phyloP scores from a whole-genome alignment of 2,329 filamentous ascomycete species.

The Aureobasidium pullulans region DNA sequence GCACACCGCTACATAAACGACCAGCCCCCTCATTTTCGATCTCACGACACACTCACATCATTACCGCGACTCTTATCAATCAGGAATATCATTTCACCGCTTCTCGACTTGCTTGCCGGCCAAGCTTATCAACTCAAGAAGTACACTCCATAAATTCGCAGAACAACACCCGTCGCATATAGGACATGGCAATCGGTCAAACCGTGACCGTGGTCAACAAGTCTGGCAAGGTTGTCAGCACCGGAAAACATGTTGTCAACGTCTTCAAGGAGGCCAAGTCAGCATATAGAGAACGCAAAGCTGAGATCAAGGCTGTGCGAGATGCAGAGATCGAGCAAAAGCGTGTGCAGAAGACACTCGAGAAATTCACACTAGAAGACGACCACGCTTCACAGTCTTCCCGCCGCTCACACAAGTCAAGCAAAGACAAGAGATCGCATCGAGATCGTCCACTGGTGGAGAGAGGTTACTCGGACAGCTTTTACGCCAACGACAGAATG shows the following conservation, averaged over 20 bases:
- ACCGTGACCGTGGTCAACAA: conserved; percentile 86
- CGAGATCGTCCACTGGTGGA: conserved; percentile 31
- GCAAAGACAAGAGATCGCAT: neutral
- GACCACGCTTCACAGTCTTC: conserved; percentile 26
- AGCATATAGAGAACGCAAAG: conserved; percentile 82
- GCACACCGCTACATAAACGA: conserved; percentile 13
- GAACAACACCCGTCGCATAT: neutral
- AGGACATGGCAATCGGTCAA: conserved; percentile 44
- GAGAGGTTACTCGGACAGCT: conserved; percentile 39
- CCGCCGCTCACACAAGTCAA: conserved; percentile 15
- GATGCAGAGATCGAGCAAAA: conserved; percentile 52
- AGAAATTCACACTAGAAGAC: conserved; percentile 18
- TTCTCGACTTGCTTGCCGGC: conserved; percentile 1
- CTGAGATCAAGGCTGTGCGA: conserved; percentile 66
- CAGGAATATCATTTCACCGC: neutral
- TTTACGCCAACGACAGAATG: conserved; percentile 34
- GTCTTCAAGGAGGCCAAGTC: conserved; percentile 89
- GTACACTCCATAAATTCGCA: neutral
- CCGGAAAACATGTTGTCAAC: conserved; percentile 78
- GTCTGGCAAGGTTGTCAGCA: conserved; percentile 85
- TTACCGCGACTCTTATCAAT: neutral
- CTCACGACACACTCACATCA: neutral
- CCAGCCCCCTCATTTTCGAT: conserved; percentile 9
- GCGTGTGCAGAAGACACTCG: conserved; percentile 51
- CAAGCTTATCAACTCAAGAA: neutral